These are phyloP conservation scores for Vitis vinifera DNA, from an alignment of 164 flowering plant genomes.

Conservation along the genomic window DNA sequence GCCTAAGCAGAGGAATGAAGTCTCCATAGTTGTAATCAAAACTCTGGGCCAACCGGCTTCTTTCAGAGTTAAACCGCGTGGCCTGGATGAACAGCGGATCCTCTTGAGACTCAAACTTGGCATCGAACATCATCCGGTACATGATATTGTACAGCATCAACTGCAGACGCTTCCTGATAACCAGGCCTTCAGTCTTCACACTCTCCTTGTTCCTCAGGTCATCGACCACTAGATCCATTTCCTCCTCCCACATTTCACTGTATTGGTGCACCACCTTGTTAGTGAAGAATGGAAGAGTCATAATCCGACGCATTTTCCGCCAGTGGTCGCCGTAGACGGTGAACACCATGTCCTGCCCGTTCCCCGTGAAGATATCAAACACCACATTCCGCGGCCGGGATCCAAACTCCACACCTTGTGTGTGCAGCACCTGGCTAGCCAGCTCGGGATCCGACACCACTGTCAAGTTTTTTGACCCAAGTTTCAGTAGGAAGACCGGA, in stretches of 20 bases:
- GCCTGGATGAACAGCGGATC: slow-evolving; percentile 58
- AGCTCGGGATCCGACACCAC: slow-evolving; percentile 64
- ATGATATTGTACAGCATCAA: slow-evolving; percentile 70
- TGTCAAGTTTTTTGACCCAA: slow-evolving; percentile 53
- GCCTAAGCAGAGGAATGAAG: slow-evolving; percentile 71
- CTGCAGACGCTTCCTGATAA: slow-evolving; percentile 59
- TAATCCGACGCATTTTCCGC: slow-evolving; percentile 73
- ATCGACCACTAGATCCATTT: slow-evolving; percentile 46
- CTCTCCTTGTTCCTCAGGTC: slow-evolving; percentile 30
- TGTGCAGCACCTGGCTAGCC: slow-evolving; percentile 57
- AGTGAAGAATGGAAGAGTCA: slow-evolving; percentile 76
- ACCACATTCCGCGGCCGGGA: slow-evolving; percentile 70
- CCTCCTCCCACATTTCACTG: slow-evolving; percentile 60
- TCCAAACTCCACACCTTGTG: slow-evolving; percentile 74
- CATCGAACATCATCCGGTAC: slow-evolving; percentile 74
- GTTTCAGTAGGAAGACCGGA: slow-evolving; percentile 46
- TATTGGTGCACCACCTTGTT: slow-evolving; percentile 67
- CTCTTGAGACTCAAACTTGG: slow-evolving; percentile 49
- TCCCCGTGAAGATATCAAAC: slow-evolving; percentile 76
- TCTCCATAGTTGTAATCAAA: slow-evolving; percentile 80
- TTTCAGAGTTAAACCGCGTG: slow-evolving; percentile 51
- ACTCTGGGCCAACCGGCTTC: slow-evolving; percentile 76
- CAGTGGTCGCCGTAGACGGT: slow-evolving; percentile 76
- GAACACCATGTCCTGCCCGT: slow-evolving; percentile 83
- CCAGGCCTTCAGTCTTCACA: slow-evolving; percentile 35